A percentile compares a stretch with the other conserved stretches of the same genome.
Conservation (phyloP, 352 stramenopile genomes). For the Aphanomyces invadans region DNA sequence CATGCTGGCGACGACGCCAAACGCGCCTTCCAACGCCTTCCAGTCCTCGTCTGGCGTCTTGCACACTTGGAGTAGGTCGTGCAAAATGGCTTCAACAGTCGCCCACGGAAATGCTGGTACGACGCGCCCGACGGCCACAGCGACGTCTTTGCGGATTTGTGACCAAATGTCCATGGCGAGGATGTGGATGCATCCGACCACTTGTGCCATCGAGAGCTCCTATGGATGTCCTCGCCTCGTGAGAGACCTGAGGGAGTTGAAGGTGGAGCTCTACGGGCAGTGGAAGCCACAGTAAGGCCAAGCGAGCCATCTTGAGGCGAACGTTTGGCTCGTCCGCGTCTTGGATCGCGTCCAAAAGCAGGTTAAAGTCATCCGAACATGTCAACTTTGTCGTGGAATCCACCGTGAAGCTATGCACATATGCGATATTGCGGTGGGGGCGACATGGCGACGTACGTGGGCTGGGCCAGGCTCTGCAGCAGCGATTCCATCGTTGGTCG, state of each 20-base stretch:
- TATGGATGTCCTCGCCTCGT: not conserved
- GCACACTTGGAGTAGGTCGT: slow-evolving; percentile 36
- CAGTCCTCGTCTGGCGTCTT: not conserved
- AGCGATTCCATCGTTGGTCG: not conserved
- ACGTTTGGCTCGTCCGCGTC: slow-evolving; percentile 5
- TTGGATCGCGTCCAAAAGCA: slow-evolving; percentile 5
- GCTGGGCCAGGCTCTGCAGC: not conserved
- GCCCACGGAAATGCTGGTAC: slow-evolving; percentile 30
- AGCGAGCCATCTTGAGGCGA: not conserved
- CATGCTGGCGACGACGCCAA: slow-evolving; percentile 30
- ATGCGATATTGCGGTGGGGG: not conserved
- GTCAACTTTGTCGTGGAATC: not conserved
- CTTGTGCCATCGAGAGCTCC: not conserved
- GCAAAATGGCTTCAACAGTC: slow-evolving; percentile 37
- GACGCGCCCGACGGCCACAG: slow-evolving; percentile 21
- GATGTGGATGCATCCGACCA: slow-evolving; percentile 10
- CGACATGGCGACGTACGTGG: not conserved
- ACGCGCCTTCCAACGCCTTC: slow-evolving; percentile 26
- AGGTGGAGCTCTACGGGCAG: not conserved
- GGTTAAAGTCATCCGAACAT: not conserved
- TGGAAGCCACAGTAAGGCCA: not conserved
- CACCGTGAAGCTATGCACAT: not conserved
- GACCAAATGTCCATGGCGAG: slow-evolving; percentile 59
- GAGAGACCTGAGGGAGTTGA: not conserved
- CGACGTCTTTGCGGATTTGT: slow-evolving; percentile 48